Evolutionary conservation across 2,329 filamentous ascomycete genomes (phyloP).

Genomic region (Aspergillus spinulosporus): DNA sequence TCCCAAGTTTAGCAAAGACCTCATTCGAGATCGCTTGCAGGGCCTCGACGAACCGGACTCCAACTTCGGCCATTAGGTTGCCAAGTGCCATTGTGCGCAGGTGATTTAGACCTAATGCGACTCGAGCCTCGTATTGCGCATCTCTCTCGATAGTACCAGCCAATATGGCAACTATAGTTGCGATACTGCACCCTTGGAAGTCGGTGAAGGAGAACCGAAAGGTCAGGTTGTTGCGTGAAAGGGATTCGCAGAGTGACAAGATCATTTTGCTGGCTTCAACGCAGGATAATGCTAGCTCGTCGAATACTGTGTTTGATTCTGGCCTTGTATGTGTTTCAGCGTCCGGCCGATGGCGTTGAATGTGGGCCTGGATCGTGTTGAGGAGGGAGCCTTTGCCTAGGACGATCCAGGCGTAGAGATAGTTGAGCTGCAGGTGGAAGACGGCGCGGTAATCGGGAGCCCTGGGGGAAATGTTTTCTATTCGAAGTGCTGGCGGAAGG

Average conservation of each 20-base stretch:
- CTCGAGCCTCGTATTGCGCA: constrained; percentile 31
- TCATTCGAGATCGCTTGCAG: constrained; percentile 30
- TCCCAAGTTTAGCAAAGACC: constrained; percentile 14
- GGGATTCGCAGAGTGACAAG: constrained; percentile 6
- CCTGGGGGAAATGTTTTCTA: constrained; percentile 30
- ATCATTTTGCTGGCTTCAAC: constrained; percentile 22
- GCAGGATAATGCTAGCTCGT: constrained; percentile 28
- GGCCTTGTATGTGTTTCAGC: background rate
- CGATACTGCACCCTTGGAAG: constrained; percentile 43
- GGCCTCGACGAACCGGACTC: constrained; percentile 30
- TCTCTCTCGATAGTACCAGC: constrained; percentile 39
- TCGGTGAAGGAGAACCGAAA: constrained; percentile 43
- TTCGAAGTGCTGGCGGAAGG: constrained; percentile 21
- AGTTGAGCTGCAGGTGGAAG: constrained; percentile 41
- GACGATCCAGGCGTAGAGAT: constrained; percentile 41
- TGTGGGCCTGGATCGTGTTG: background rate
- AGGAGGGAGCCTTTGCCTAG: constrained; percentile 40
- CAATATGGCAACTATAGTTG: constrained; percentile 35
- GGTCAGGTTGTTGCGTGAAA: constrained; percentile 30
- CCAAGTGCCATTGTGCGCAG: constrained; percentile 37
- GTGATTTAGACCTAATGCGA: constrained; percentile 35
- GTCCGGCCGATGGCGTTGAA: background rate
- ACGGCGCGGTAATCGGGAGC: constrained; percentile 34
- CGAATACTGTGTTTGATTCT: background rate
- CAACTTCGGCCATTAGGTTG: constrained; percentile 32